phyloP scores from a whole-genome alignment of 441 rosid genomes.

The Daphne laureola region DNA sequence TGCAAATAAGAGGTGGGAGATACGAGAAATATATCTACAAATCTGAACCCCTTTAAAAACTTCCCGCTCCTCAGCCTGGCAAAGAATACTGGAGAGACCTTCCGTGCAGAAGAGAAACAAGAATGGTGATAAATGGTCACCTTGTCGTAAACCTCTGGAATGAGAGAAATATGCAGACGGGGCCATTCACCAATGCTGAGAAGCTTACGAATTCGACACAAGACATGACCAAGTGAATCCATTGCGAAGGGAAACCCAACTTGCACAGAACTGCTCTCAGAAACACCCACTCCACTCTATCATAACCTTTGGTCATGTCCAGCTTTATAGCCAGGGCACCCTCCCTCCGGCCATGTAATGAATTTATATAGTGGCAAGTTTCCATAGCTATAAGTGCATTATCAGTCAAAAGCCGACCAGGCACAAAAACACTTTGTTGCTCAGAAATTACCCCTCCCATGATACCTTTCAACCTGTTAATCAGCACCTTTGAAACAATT shows the following conservation, averaged over 20 bases:
- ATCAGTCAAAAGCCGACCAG: neutral
- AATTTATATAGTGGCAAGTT: neutral
- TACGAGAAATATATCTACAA: neutral
- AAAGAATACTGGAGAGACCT: neutral
- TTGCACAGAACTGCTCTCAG: neutral
- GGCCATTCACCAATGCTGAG: neutral
- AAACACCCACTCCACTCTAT: neutral
- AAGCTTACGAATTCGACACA: neutral
- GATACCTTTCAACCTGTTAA: too few relatives aligned
- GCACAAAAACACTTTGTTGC: too few relatives aligned
- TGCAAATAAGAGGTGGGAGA: constrained; percentile 9
- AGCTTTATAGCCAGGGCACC: neutral
- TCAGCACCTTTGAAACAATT: too few relatives aligned
- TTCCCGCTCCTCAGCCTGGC: neutral
- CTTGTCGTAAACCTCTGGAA: neutral
- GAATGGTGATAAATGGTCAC: neutral
- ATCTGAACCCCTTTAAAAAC: too few relatives aligned
- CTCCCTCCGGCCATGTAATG: too few relatives aligned
- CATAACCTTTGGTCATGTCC: constrained; percentile 9
- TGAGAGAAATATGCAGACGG: neutral
- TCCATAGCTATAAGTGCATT: neutral
- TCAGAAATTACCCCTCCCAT: too few relatives aligned
- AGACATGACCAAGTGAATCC: neutral
- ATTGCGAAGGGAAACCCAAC: neutral
- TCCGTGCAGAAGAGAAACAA: neutral